Conservation (phyloP, 495 filamentous ascomycete species). For the Talaromyces wortmannii region DNA sequence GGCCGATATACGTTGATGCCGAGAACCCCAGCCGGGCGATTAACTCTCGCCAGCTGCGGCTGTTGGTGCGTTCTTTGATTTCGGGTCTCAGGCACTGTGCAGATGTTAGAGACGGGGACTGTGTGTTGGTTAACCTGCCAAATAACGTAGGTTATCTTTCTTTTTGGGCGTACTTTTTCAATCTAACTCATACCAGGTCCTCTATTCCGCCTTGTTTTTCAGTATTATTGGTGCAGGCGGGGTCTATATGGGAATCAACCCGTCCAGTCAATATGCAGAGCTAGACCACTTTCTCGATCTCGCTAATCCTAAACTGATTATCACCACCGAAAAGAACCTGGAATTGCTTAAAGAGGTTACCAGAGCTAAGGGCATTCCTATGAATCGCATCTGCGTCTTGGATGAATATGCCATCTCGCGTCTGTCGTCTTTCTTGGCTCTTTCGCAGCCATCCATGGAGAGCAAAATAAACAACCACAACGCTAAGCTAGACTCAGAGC, state of each 20-base stretch:
- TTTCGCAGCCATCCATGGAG: not conserved
- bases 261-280: slow-evolving; percentile 23
- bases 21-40: slow-evolving; percentile 46
- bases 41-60: slow-evolving; percentile 41
- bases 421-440: not conserved
- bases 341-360: slow-evolving; percentile 35
- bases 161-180: not conserved
- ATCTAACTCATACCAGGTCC: slow-evolving; percentile 20
- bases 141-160: slow-evolving; percentile 41
- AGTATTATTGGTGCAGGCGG: slow-evolving; percentile 40
- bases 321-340: slow-evolving; percentile 37
- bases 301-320: slow-evolving; percentile 23
- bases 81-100: slow-evolving; percentile 46
- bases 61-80: slow-evolving; percentile 42
- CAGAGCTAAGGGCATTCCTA: slow-evolving; percentile 33
- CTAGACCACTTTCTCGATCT: slow-evolving; percentile 22
- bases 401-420: slow-evolving; percentile 20
- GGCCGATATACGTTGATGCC: slow-evolving; percentile 51
- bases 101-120: slow-evolving; percentile 48
- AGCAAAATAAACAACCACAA: slow-evolving; percentile 4
- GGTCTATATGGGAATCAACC: slow-evolving; percentile 31
- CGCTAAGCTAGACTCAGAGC: slow-evolving; percentile 15
- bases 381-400: slow-evolving; percentile 42
- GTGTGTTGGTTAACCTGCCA: slow-evolving; percentile 53
- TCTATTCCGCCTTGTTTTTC: slow-evolving; percentile 42